Evolutionary conservation across 2,329 filamentous ascomycete genomes (phyloP).

Genomic region (Penicillium oxalicum): DNA sequence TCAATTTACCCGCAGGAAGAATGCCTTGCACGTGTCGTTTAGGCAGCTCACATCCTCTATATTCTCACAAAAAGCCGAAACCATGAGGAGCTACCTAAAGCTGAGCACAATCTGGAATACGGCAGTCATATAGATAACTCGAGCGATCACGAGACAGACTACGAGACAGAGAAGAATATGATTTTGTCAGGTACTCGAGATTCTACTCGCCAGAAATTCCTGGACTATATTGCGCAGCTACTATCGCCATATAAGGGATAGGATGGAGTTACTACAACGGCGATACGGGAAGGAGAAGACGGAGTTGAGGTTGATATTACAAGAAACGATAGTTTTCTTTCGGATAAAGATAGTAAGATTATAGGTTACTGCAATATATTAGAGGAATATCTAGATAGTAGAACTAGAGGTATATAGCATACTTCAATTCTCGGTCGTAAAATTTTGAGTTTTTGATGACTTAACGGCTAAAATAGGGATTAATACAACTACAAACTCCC

Average conservation of each 20-base stretch:
- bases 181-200: neutral
- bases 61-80: neutral
- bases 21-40: neutral
- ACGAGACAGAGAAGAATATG: slow-evolving; percentile 1
- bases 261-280: neutral
- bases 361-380: slow-evolving; percentile 1
- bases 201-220: slow-evolving; percentile 1
- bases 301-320: slow-evolving; percentile 1
- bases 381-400: neutral
- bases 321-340: slow-evolving; percentile 3
- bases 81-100: neutral
- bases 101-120: neutral
- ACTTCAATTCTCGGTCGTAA: neutral
- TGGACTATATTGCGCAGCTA: slow-evolving; percentile 2
- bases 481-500: neutral
- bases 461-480: neutral
- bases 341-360: neutral
- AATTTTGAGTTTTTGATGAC: neutral
- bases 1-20: neutral
- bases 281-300: neutral
- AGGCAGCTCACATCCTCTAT: slow-evolving; percentile 3
- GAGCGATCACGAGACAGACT: neutral
- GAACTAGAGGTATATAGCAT: neutral
- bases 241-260: slow-evolving; percentile 1
- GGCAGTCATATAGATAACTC: neutral